Evolutionary conservation across 768 basidiomycete genomes (phyloP), one percentile per base, ranked within the genome.

Genomic region (Krasilnikovozyma curviuscula): DNA sequence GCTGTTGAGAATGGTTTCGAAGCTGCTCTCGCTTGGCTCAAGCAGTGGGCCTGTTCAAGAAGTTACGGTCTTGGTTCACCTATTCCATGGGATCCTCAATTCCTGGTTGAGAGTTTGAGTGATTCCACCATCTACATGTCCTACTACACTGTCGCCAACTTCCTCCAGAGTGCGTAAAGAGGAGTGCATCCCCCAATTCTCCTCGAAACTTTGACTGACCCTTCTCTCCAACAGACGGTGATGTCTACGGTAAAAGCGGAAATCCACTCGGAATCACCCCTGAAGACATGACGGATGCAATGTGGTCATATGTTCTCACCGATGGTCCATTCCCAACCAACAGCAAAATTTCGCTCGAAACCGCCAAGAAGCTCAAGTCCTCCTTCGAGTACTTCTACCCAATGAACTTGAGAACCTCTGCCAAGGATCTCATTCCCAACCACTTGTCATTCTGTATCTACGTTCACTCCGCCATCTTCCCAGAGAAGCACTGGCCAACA

Each of bases 41-140:
- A 86, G 59, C 75, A 98, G 65, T 98, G 93, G 93, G 93, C 93
- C 2, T 98, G 93, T 64, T 91, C 93, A n/a, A 75, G 93, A 32
- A 85, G 83, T 5, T 97, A 89, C 63, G 93, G 93, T 46, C 70
- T 98, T 57, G 93, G 93, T 18, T 86, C 89, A 2, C 81, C 81
- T 59, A 68, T 98, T 50, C 93, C 93, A 2, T 98, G 91, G 89
- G 93, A 97, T 61, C 81, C 80, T 16, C 77, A 83, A 44, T 95
- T 89, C 73, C 71, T 97, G 61, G 89, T 98, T 38, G 93, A 98
- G 66, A 86, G 83, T 55, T 66, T 97, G 62, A 89, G 83, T 56
- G 93, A 98, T 66, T 95, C 91, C 7, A 97, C 91, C 8, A 79
- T 97, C 62, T 98, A 98, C 68, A 95, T 93, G 89, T 73, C 79